Base-by-base conservation (phyloP, 1,139 yeast genomes). In the Barnettozyma hawaiiensis region DNA sequence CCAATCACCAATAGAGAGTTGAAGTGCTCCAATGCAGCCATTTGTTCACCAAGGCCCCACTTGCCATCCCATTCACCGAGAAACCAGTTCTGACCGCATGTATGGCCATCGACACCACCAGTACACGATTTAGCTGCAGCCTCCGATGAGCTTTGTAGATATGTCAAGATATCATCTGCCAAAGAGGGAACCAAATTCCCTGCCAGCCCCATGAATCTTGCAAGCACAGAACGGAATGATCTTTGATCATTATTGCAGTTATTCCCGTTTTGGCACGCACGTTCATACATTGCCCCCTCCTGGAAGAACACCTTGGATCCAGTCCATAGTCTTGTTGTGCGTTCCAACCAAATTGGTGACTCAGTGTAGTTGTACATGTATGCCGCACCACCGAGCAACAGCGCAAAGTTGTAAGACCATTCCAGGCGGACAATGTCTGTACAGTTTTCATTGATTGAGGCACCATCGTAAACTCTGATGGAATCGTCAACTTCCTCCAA, bases 321-420 rank as follows among this genome's bases (percentile, higher is more conserved):
- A 31, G 67, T 59, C 41, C 81, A 61, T 38, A 78, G 70, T 24
- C 68, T 64, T 43, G 65, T 57, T 0, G 83, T 69, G 54, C 94
- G 73, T 23, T 66, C 65, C 37, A 67, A 66, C 97, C 97, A 90
- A 32, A 60, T 59, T 8, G 70, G 69, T 47, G 82, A 81, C 37
- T 69, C 77, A 3, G 96, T 85, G 54, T 70, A 69, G 60, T 85
- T 85, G 66, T 82, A 85, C 59, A 89, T 65, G 62, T 76, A 87
- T 0, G 97, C 95, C 51, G 81, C 71, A 7, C 97, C 97, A 3
- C 85, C 67, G 53, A 87, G 57, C 62, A 85, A 61, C 45, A 89
- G 69, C 6, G 95, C 97, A 52, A 80, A 82, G 57, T 87, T 89
- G 66, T 90, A 90, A 16, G 87, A 73, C 97, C 97, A 90, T 58